Conservation (phyloP, 208 protist species). For the Trypanosomatidae sp. region DNA sequence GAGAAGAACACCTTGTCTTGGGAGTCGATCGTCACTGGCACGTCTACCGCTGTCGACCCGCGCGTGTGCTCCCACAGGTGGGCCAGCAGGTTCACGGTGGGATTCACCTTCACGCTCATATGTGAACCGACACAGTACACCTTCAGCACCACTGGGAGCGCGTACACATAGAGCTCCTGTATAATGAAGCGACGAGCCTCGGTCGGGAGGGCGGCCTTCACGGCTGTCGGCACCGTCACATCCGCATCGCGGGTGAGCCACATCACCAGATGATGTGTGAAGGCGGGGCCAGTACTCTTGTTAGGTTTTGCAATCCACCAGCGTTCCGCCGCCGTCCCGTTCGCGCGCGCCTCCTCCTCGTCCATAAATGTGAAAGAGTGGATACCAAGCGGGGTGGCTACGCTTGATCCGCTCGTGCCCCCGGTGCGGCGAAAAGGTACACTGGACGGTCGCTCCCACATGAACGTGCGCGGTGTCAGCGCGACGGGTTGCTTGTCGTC, state of each 20-base stretch:
- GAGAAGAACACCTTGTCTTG: constrained; percentile 57
- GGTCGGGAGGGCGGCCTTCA: constrained; percentile 36
- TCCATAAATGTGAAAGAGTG: constrained; percentile 24
- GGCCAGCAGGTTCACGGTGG: constrained; percentile 50
- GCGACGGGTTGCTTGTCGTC: constrained; percentile 22
- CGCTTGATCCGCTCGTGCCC: not conserved
- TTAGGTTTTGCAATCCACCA: constrained; percentile 88
- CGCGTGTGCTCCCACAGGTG: constrained; percentile 23
- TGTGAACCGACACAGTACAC: constrained; percentile 73
- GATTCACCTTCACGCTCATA: constrained; percentile 61
- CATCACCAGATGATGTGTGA: constrained; percentile 78
- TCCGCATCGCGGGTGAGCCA: constrained; percentile 34
- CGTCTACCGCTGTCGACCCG: constrained; percentile 19
- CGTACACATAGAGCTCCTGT: constrained; percentile 63
- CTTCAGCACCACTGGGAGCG: constrained; percentile 80
- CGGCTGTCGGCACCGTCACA: constrained; percentile 30
- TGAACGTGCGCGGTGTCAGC: constrained; percentile 58
- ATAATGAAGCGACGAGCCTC: constrained; percentile 56
- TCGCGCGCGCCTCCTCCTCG: constrained; percentile 11
- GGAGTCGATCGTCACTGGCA: constrained; percentile 61
- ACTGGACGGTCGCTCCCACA: constrained; percentile 31
- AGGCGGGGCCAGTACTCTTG: constrained; percentile 66
- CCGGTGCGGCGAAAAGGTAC: not conserved
- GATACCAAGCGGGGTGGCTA: constrained; percentile 15
- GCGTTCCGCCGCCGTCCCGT: constrained; percentile 11